These are phyloP conservation scores for Leptographium procerum DNA, from an alignment of 2,329 filamentous ascomycete genomes.

Conservation along the genomic window DNA sequence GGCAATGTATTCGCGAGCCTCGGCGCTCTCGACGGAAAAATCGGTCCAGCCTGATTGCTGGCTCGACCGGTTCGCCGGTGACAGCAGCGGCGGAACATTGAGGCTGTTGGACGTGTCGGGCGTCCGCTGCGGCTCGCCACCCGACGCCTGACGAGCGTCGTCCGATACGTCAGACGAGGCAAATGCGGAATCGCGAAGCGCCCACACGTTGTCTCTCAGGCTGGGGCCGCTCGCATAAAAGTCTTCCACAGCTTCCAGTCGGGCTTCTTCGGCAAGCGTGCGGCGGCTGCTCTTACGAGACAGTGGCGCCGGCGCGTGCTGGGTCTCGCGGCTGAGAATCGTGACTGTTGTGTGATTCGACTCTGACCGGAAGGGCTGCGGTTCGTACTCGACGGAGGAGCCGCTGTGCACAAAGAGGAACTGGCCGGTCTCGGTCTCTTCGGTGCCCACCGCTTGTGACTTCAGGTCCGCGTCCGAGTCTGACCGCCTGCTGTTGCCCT, in stretches of 20 bases:
- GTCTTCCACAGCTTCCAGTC: constrained; percentile 18
- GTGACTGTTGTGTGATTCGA: constrained; percentile 37
- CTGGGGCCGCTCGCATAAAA: constrained; percentile 22
- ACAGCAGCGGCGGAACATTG: constrained; percentile 32
- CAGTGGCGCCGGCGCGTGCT: constrained; percentile 13
- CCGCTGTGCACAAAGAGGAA: not conserved
- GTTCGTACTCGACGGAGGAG: constrained; percentile 22
- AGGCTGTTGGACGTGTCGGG: constrained; percentile 33
- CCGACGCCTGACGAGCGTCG: constrained; percentile 15
- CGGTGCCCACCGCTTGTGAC: not conserved
- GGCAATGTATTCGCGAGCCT: constrained; percentile 21
- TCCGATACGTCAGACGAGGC: constrained; percentile 21
- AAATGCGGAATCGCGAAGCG: constrained; percentile 21
- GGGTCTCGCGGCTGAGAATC: constrained; percentile 34
- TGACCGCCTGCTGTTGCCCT: not conserved
- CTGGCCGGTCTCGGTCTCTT: not conserved
- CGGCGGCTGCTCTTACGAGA: not conserved
- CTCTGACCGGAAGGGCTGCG: constrained; percentile 25
- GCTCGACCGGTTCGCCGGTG: constrained; percentile 36
- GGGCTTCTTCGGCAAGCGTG: not conserved
- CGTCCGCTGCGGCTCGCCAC: constrained; percentile 18
- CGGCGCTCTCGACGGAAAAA: constrained; percentile 43
- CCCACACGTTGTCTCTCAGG: constrained; percentile 21
- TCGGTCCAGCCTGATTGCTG: constrained; percentile 51
- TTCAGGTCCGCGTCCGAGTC: not conserved